Evolutionary conservation across 306 rosid species (phyloP).

Genomic region (Casuarina glauca): DNA sequence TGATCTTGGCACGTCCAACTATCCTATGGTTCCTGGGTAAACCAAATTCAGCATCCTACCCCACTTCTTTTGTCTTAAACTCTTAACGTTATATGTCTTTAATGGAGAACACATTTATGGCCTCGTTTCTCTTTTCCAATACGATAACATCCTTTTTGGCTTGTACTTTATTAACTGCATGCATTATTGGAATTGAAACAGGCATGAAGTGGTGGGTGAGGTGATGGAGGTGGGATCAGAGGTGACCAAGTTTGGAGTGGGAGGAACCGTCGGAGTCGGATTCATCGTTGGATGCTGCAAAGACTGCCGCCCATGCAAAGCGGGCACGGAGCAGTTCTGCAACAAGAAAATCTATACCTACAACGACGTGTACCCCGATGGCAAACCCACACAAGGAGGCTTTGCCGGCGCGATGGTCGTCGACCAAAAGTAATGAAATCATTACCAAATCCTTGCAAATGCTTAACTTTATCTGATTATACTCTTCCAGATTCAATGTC

Average conservation of each 20-base stretch:
- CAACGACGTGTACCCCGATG: conserved; percentile 68
- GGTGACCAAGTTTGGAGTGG: conserved; percentile 54
- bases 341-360: conserved; percentile 79
- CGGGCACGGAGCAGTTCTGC: conserved; percentile 74
- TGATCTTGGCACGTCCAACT: conserved; percentile 84
- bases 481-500: too few species aligned
- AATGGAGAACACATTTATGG: too few species aligned
- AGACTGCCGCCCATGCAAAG: conserved; percentile 59
- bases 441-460: not conserved
- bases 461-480: too few species aligned
- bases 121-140: too few species aligned
- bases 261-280: conserved; percentile 76
- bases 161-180: not conserved
- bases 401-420: conserved; percentile 71
- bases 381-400: conserved; percentile 83
- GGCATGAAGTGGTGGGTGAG: conserved; percentile 86
- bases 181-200: conserved; percentile 6
- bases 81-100: too few species aligned
- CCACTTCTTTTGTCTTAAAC: not conserved
- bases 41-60: too few species aligned
- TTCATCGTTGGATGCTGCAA: conserved; percentile 73
- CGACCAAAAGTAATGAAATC: conserved; percentile 57
- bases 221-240: conserved; percentile 79
- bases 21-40: conserved; percentile 94
- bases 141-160: too few species aligned